These are phyloP conservation scores for Lachnellula suecica DNA, from an alignment of 2,329 filamentous ascomycete genomes.

Conservation along the genomic window DNA sequence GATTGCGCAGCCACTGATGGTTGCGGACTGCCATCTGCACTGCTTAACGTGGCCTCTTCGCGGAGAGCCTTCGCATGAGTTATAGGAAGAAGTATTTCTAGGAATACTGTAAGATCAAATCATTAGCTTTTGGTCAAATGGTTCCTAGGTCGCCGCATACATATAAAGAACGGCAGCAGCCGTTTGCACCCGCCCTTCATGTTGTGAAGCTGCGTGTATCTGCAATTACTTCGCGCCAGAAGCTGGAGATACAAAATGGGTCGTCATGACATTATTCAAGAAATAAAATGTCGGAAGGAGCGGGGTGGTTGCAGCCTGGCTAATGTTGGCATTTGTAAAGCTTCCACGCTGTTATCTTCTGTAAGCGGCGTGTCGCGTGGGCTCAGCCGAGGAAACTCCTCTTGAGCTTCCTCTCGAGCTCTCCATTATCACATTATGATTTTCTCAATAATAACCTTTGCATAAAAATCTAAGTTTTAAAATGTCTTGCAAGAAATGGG, in stretches of 20 bases:
- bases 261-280: conserved; percentile 26
- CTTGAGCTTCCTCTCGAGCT: background rate
- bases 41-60: conserved; percentile 18
- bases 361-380: conserved; percentile 1
- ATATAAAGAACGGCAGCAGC: conserved; percentile 32
- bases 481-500: too few species aligned
- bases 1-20: conserved; percentile 27
- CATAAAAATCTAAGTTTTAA: too few species aligned
- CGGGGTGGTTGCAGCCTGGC: conserved; percentile 14
- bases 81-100: conserved; percentile 24
- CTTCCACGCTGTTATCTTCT: conserved; percentile 28
- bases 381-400: background rate
- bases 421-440: background rate
- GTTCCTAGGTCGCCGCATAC: conserved; percentile 21
- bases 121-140: conserved; percentile 1
- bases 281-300: conserved; percentile 12
- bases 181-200: conserved; percentile 31
- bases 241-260: conserved; percentile 16
- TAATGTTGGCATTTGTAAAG: conserved; percentile 13
- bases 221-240: conserved; percentile 26
- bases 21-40: conserved; percentile 23
- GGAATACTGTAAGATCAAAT: conserved; percentile 23
- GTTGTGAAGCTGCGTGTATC: conserved; percentile 20
- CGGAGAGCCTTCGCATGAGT: conserved; percentile 19
- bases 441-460: too few species aligned